Base-by-base conservation (phyloP, 1,284 basidiomycete genomes). In the Ceratobasidium sp. region DNA sequence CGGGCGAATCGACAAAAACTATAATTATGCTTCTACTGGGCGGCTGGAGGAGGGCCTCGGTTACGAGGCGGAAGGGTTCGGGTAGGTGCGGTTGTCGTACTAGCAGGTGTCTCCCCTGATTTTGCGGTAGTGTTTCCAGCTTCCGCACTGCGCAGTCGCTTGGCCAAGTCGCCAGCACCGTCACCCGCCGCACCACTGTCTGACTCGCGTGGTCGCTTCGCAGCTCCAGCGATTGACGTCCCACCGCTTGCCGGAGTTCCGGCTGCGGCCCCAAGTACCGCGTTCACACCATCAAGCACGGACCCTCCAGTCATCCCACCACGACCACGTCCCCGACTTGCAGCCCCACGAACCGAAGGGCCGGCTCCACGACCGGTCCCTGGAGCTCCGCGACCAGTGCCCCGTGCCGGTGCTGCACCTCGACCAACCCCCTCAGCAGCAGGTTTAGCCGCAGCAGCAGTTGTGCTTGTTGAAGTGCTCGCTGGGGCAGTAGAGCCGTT, bases 151-250 rank as follows among this genome's bases (percentile, higher is more conserved):
- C 64, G 32, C 50, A 67, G 28, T 4, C 64, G 64, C 26, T 67
- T 67, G 50, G 64, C 64, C 36, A 67, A 55, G 34, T 67, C 64
- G 30, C 64, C 30, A 32, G 48, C 36, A 41, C 50, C 64, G 16
- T 55, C 64, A 4, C 46, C 50, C 1, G 30, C 50, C 1, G 50
- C 50, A 6, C 30, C 53, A 36, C 50, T 50, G 14, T 67, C 64
- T 12, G 50, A 67, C 26, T 67, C 64, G 50, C 64, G 64, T 21
- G 73, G 73, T 28, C 73, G 69, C 26, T 74, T 74, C 14, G 73
- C 73, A 43, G 73, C 73, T 21, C 73, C 73, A 8, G 60, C 71
- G 34, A 74, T 74, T 10, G 73, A 65, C 14, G 71, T 60, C 14
- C 73, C 73, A 32, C 58, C 55, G 32, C 43, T 39, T n/a, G 67